Conservation (phyloP, 108 stramenopile genomes). For the Cylindrotheca closterium region DNA sequence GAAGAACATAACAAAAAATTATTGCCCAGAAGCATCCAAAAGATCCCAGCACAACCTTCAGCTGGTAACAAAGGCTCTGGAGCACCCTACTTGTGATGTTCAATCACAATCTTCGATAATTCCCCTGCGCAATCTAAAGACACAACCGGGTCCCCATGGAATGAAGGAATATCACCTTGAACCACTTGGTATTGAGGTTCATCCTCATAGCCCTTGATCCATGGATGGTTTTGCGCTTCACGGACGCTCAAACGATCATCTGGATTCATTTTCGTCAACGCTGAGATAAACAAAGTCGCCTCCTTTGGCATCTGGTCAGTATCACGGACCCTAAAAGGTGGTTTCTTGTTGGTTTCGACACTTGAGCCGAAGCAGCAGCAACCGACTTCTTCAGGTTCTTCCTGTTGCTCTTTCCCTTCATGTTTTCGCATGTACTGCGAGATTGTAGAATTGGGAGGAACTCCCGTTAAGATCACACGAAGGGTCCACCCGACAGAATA, state of each 20-base stretch:
- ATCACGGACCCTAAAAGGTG: conserved; percentile 46
- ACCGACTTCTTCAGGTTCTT: conserved; percentile 20
- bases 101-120: conserved; percentile 33
- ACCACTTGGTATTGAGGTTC: conserved; percentile 44
- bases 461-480: conserved; percentile 75
- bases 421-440: conserved; percentile 61
- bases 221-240: conserved; percentile 73
- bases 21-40: no score
- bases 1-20: no score
- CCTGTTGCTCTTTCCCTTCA: conserved; percentile 23
- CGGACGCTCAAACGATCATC: conserved; percentile 73
- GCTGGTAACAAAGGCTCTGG: no score
- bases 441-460: conserved; percentile 68
- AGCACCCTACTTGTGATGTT: conserved; percentile 28
- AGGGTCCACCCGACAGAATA: conserved; percentile 84
- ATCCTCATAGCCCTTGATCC: conserved; percentile 57
- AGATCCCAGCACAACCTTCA: no score
- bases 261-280: conserved; percentile 52
- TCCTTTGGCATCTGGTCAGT: conserved; percentile 51
- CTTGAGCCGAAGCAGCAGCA: conserved; percentile 39
- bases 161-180: conserved; percentile 61
- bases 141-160: conserved; percentile 56
- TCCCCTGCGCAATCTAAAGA: conserved; percentile 60
- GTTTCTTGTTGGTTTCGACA: conserved; percentile 5
- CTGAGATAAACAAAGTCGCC: conserved; percentile 54